Conservation (phyloP, 2,329 filamentous ascomycete species). For the Sarocladium brachiariae region DNA sequence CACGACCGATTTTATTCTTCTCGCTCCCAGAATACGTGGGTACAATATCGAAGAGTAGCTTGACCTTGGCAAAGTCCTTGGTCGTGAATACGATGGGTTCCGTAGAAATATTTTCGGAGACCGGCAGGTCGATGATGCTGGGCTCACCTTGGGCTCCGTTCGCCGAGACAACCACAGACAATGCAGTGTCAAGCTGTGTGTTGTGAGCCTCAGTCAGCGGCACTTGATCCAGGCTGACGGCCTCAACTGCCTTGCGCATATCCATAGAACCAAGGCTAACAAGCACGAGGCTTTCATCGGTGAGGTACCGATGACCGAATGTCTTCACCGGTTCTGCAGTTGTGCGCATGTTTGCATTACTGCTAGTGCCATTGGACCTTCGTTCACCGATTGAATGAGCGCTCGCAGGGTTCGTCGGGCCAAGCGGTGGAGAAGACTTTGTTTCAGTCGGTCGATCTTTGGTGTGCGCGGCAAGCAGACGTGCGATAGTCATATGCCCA, state of each 20-base stretch:
- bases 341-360: slow-evolving; percentile 31
- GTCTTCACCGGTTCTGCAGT: slow-evolving; percentile 78
- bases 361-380: slow-evolving; percentile 44
- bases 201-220: slow-evolving; percentile 82
- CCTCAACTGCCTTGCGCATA: slow-evolving; percentile 70
- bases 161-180: slow-evolving; percentile 86
- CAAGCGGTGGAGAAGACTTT: slow-evolving; percentile 12
- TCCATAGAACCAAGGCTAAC: slow-evolving; percentile 96
- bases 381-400: slow-evolving; percentile 56
- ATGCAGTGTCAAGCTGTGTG: slow-evolving; percentile 87
- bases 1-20: slow-evolving; percentile 83
- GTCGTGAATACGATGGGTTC: slow-evolving; percentile 90
- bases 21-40: slow-evolving; percentile 90
- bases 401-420: slow-evolving; percentile 29
- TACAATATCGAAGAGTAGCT: slow-evolving; percentile 87
- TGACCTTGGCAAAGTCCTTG: slow-evolving; percentile 70
- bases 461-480: slow-evolving; percentile 52
- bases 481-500: slow-evolving; percentile 78
- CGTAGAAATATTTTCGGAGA: slow-evolving; percentile 88
- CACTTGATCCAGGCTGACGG: slow-evolving; percentile 82
- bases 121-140: slow-evolving; percentile 82
- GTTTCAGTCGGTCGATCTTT: slow-evolving; percentile 24
- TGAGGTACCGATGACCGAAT: slow-evolving; percentile 93
- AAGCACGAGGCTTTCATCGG: slow-evolving; percentile 78
- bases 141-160: slow-evolving; percentile 79